Percentiles rank a stretch among this genome's conserved stretches.
These are phyloP conservation scores for Periconia digitata DNA, from an alignment of 2,329 filamentous ascomycete genomes.

Conservation along the genomic window DNA sequence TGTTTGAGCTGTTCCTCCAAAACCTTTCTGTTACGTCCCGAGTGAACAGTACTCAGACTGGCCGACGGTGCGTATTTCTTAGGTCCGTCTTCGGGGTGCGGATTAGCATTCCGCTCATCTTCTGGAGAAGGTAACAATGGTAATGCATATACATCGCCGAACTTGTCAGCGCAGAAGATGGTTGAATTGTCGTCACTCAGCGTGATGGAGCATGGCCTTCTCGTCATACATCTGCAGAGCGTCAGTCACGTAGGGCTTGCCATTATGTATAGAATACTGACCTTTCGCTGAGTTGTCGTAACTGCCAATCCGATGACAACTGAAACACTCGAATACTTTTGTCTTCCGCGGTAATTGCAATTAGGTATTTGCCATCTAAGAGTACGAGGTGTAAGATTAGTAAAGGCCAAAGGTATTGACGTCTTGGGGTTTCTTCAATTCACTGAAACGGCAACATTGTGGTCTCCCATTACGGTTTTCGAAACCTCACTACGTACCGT, in stretches of 20 bases:
- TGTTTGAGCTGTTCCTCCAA: slow-evolving; percentile 59
- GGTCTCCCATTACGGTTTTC: too few species aligned
- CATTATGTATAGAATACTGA: slow-evolving; percentile 37
- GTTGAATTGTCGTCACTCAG: slow-evolving; percentile 69
- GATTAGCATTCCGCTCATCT: slow-evolving; percentile 28
- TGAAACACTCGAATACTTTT: slow-evolving; percentile 85
- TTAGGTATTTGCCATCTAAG: slow-evolving; percentile 68
- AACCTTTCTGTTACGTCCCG: slow-evolving; percentile 60
- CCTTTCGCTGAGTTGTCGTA: slow-evolving; percentile 74
- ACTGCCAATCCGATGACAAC: slow-evolving; percentile 60
- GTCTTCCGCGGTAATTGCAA: slow-evolving; percentile 86
- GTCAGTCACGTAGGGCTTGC: slow-evolving; percentile 12
- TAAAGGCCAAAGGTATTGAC: too few species aligned
- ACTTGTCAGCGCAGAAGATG: slow-evolving; percentile 89
- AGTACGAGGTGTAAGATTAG: too few species aligned
- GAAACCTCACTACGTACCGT: too few species aligned
- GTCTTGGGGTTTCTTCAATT: too few species aligned
- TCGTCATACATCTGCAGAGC: slow-evolving; percentile 74
- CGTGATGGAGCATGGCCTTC: slow-evolving; percentile 77
- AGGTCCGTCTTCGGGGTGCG: slow-evolving; percentile 20
- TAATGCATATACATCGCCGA: slow-evolving; percentile 91
- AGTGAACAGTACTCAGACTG: slow-evolving; percentile 62
- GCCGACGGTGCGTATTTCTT: slow-evolving; percentile 56
- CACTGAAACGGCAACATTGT: too few species aligned
- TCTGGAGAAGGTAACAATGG: slow-evolving; percentile 62